Conservation (phyloP, 75 land plant species). For the Cupressus sempervirens region DNA sequence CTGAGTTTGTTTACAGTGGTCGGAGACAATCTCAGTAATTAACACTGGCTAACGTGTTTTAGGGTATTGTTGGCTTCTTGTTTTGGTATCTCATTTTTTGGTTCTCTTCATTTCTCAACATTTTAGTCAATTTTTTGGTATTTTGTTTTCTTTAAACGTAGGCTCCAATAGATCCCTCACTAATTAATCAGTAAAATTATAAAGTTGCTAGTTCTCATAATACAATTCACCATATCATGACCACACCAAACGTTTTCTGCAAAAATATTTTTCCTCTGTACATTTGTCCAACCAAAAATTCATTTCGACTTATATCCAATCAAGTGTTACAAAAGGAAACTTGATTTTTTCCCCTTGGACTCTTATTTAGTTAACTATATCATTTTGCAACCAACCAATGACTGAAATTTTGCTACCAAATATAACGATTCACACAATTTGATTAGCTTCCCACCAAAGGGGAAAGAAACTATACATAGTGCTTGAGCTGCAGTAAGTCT, state of each 20-base stretch:
- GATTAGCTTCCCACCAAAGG: not conserved
- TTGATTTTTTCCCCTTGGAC: not conserved
- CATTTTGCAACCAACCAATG: not conserved
- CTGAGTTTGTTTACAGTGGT: too few species aligned
- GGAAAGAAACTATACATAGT: constrained; percentile 56
- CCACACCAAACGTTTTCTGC: not conserved
- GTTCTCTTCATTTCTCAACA: too few species aligned
- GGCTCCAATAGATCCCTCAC: too few species aligned
- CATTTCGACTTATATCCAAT: not conserved
- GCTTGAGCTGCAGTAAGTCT: constrained; percentile 97
- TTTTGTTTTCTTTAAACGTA: too few species aligned
- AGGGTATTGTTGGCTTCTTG: too few species aligned
- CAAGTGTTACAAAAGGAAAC: not conserved
- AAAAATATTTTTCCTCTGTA: not conserved
- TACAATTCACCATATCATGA: not conserved
- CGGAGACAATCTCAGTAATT: too few species aligned
- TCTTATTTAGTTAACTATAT: not conserved
- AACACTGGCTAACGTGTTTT: too few species aligned
- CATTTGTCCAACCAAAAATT: not conserved
- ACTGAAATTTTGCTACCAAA: not conserved
- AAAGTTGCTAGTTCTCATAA: not conserved
- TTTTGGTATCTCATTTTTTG: too few species aligned
- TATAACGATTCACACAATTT: not conserved
- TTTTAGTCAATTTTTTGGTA: too few species aligned
- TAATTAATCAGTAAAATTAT: too few species aligned